Percentiles rank a stretch among this genome's conserved stretches.
phyloP scores from a whole-genome alignment of 1,284 basidiomycete genomes.

The Jaminaea rosea region DNA sequence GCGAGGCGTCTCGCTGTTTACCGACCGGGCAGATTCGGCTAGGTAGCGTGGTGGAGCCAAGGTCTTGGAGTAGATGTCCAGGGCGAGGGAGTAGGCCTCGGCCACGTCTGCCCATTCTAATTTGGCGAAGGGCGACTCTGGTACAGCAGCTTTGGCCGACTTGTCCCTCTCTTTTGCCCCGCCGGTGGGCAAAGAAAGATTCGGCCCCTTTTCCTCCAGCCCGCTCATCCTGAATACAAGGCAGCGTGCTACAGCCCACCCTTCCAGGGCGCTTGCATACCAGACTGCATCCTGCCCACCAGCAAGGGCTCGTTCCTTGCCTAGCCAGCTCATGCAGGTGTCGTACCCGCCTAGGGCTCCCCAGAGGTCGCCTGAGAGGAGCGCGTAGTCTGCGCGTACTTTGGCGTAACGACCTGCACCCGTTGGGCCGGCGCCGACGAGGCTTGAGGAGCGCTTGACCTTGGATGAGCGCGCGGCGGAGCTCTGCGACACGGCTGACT shows the following conservation, averaged over 20 bases:
- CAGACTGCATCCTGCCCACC: constrained; percentile 45
- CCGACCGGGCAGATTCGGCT: constrained; percentile 24
- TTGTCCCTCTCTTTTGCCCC: constrained; percentile 25
- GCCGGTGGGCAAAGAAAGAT: constrained; percentile 2
- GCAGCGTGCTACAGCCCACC: constrained; percentile 38
- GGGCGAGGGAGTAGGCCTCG: constrained; percentile 39
- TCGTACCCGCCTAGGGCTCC: constrained; percentile 34
- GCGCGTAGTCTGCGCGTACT: constrained; percentile 31
- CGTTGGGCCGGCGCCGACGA: constrained; percentile 16
- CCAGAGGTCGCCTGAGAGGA: constrained; percentile 42
- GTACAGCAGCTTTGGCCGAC: constrained; percentile 18
- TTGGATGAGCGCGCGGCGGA: constrained; percentile 6
- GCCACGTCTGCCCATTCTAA: constrained; percentile 39
- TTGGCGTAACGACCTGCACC: constrained; percentile 34
- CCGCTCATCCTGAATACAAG: constrained; percentile 38
- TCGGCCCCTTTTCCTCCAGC: constrained; percentile 19
- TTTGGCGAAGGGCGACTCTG: constrained; percentile 17
- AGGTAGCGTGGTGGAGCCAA: constrained; percentile 38
- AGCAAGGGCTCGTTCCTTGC: constrained; percentile 40
- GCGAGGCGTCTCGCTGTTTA: constrained; percentile 38
- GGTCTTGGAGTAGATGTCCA: constrained; percentile 41
- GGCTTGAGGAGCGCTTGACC: constrained; percentile 16
- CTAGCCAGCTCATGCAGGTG: constrained; percentile 17
- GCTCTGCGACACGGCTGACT: constrained; percentile 8
- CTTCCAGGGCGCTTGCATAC: constrained; percentile 44